Conservation (phyloP, 306 rosid genomes). For the Dryas drummondii region DNA sequence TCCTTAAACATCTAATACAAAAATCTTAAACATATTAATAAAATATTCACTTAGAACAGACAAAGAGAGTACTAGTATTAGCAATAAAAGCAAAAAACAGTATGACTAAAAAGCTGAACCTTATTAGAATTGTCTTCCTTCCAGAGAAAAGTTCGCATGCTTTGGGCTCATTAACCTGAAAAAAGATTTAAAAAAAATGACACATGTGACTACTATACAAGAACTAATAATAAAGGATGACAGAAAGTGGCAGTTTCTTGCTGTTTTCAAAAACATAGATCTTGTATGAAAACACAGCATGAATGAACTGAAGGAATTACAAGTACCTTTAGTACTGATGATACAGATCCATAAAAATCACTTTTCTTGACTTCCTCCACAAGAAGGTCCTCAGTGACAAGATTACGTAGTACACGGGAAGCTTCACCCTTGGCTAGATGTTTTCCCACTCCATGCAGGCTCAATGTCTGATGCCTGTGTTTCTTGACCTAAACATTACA, state of each 20-base stretch:
- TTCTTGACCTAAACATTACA: conserved; percentile 67
- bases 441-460: conserved; percentile 89
- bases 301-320: conserved; percentile 16
- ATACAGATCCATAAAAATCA: conserved; percentile 86
- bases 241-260: conserved; percentile 16
- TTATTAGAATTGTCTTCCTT: conserved; percentile 50
- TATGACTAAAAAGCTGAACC: conserved; percentile 49
- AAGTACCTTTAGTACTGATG: conserved; percentile 80
- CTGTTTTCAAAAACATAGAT: conserved; percentile 8
- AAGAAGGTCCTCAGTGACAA: conserved; percentile 74
- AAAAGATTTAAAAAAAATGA: conserved; percentile 19
- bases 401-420: conserved; percentile 83
- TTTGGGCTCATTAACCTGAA: conserved; percentile 68
- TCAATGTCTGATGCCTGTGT: conserved; percentile 68
- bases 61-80: conserved; percentile 3
- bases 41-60: conserved; percentile 12
- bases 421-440: conserved; percentile 87
- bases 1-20: background rate
- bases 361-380: conserved; percentile 92
- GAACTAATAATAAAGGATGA: conserved; percentile 17
- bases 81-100: conserved; percentile 16
- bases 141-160: conserved; percentile 47
- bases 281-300: conserved; percentile 11
- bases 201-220: conserved; percentile 7
- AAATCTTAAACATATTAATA: background rate